Percentiles rank a stretch among this genome's conserved stretches.
Evolutionary conservation across 1,284 basidiomycete genomes (phyloP).

Genomic region (Fistulinella cinereoalba): DNA sequence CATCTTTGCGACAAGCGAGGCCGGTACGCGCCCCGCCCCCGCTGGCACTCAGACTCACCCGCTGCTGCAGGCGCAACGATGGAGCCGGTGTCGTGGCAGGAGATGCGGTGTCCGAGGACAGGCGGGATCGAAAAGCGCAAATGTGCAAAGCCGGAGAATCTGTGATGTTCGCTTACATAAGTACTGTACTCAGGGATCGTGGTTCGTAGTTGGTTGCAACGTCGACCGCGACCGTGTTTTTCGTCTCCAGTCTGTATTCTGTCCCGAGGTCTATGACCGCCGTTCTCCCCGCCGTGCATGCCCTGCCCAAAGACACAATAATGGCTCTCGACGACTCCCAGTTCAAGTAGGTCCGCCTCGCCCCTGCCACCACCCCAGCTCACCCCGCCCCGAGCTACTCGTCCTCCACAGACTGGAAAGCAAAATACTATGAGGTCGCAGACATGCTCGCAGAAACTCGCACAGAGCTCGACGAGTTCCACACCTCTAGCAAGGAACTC

Average conservation of each 20-base stretch:
- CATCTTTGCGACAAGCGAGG: conserved; percentile 81
- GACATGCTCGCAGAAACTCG: conserved; percentile 85
- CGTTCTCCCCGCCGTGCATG: conserved; percentile 58
- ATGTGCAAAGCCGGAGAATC: conserved; percentile 80
- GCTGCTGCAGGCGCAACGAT: conserved; percentile 70
- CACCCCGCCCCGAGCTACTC: conserved; percentile 45
- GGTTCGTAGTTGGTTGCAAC: conserved; percentile 18
- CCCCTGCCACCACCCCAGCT: conserved; percentile 12
- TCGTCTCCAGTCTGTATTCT: conserved; percentile 18
- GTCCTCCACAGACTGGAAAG: conserved; percentile 69
- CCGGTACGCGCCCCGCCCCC: conserved; percentile 45
- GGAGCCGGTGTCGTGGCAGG: conserved; percentile 86
- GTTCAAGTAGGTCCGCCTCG: conserved; percentile 45
- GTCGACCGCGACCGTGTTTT: conserved; percentile 7
- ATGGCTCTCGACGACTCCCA: conserved; percentile 61
- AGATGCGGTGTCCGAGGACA: conserved; percentile 87
- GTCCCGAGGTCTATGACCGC: conserved; percentile 51
- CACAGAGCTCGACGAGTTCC: conserved; percentile 88
- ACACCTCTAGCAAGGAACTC: conserved; percentile 86
- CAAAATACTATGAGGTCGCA: conserved; percentile 81
- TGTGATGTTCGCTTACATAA: conserved; percentile 37
- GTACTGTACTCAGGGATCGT: conserved; percentile 13
- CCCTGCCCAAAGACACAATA: conserved; percentile 53
- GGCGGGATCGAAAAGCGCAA: conserved; percentile 82
- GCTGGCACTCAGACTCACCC: neutral